These are phyloP conservation scores for Stephanodiscus triporus DNA, from an alignment of 108 stramenopile species.

Conservation along the genomic window DNA sequence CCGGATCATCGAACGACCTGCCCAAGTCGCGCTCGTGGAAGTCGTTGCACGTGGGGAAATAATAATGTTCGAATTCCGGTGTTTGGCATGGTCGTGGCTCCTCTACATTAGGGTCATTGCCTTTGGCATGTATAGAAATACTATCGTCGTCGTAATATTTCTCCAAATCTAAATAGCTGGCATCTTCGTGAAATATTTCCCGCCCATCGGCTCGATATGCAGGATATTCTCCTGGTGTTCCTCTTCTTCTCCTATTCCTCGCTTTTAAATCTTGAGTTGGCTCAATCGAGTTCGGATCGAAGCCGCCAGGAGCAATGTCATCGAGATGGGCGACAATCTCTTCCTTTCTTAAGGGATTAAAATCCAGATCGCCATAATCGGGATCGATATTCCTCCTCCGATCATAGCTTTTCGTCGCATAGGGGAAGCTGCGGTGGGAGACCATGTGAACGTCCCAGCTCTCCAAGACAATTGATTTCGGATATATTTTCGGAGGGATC, in stretches of 20 bases:
- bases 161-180: background rate
- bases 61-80: conserved; percentile 26
- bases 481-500: conserved; percentile 1
- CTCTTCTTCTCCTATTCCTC: background rate
- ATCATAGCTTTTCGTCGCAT: background rate
- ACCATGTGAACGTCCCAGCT: conserved; percentile 8
- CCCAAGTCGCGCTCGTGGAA: conserved; percentile 63
- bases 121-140: background rate
- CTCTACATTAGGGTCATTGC: conserved; percentile 8
- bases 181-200: conserved; percentile 15
- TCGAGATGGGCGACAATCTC: conserved; percentile 9
- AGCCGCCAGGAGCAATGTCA: conserved; percentile 20
- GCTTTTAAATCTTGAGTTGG: background rate
- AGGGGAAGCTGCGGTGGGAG: conserved; percentile 15
- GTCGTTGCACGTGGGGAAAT: conserved; percentile 68
- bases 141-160: conserved; percentile 33
- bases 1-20: conserved; percentile 46
- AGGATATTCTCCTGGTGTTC: background rate
- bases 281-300: conserved; percentile 26
- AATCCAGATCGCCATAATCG: conserved; percentile 25
- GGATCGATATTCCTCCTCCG: background rate
- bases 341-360: conserved; percentile 16
- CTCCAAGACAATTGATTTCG: conserved; percentile 7
- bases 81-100: conserved; percentile 30
- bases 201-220: conserved; percentile 12